These are phyloP conservation scores for Epichloe gansuensis DNA, from an alignment of 2,329 filamentous ascomycete genomes.

Conservation along the genomic window DNA sequence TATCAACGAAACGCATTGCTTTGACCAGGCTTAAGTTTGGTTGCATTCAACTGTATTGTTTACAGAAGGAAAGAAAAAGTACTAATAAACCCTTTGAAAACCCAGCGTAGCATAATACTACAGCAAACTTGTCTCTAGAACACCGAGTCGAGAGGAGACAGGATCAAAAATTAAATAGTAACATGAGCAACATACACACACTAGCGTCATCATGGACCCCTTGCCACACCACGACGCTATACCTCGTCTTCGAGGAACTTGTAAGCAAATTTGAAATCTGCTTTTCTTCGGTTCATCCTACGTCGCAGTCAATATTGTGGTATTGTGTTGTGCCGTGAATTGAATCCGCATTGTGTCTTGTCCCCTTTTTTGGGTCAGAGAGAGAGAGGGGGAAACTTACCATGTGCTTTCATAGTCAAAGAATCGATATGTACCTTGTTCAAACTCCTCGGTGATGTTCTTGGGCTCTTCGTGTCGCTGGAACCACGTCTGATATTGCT, in stretches of 20 bases:
- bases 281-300: conserved; percentile 98
- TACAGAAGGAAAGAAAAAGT: no score
- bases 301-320: conserved; percentile 8
- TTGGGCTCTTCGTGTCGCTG: conserved; percentile 97
- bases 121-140: conserved; percentile 1
- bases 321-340: conserved; percentile 1
- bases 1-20: no score
- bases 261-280: conserved; percentile 96
- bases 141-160: conserved; percentile 1
- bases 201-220: background rate
- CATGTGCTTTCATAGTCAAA: conserved; percentile 99
- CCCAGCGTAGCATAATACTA: background rate
- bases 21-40: no score
- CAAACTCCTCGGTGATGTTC: conserved; percentile 95
- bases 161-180: background rate
- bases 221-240: conserved; percentile 16
- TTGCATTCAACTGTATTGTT: no score
- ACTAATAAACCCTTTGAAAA: background rate
- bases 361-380: background rate
- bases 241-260: conserved; percentile 95
- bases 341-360: background rate
- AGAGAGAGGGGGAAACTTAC: conserved; percentile 45
- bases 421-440: conserved; percentile 97
- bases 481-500: conserved; percentile 99
- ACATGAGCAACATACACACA: conserved; percentile 1